These are phyloP conservation scores for Omphalotus guepiniiformis DNA, from an alignment of 768 basidiomycete genomes.

Conservation along the genomic window DNA sequence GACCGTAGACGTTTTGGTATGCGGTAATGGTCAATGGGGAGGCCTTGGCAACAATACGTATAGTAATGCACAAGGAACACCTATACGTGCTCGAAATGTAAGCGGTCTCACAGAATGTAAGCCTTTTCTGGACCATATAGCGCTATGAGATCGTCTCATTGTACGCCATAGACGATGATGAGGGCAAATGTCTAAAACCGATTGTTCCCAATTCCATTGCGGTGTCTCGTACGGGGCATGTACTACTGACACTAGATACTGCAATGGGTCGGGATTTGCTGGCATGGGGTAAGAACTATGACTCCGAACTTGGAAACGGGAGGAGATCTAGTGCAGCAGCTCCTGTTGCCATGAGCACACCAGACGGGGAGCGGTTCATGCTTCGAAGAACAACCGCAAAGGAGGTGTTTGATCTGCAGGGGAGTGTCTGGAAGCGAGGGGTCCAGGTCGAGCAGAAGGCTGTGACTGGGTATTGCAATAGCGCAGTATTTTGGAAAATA, in stretches of 20 bases:
- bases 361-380: constrained; percentile 57
- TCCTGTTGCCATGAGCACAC: constrained; percentile 47
- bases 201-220: constrained; percentile 60
- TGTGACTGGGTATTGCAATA: constrained; percentile 58
- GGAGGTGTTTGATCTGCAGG: constrained; percentile 55
- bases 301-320: constrained; percentile 74
- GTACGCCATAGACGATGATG: constrained; percentile 56
- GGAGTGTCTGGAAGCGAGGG: constrained; percentile 54
- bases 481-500: constrained; percentile 64
- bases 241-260: constrained; percentile 70
- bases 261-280: constrained; percentile 61
- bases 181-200: constrained; percentile 51
- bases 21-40: constrained; percentile 83
- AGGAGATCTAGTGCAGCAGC: constrained; percentile 54
- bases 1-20: constrained; percentile 54
- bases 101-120: constrained; percentile 86
- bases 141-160: background rate
- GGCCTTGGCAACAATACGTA: constrained; percentile 66
- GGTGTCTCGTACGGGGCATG: constrained; percentile 73
- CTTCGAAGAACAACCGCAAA: constrained; percentile 45
- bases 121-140: constrained; percentile 26
- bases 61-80: constrained; percentile 67
- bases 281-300: constrained; percentile 70
- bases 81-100: constrained; percentile 70
- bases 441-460: constrained; percentile 63